Percentiles rank a stretch among this genome's conserved stretches.
These are phyloP conservation scores for Plasmodium falciparum DNA, from an alignment of 169 alveolate species.

Conservation along the genomic window DNA sequence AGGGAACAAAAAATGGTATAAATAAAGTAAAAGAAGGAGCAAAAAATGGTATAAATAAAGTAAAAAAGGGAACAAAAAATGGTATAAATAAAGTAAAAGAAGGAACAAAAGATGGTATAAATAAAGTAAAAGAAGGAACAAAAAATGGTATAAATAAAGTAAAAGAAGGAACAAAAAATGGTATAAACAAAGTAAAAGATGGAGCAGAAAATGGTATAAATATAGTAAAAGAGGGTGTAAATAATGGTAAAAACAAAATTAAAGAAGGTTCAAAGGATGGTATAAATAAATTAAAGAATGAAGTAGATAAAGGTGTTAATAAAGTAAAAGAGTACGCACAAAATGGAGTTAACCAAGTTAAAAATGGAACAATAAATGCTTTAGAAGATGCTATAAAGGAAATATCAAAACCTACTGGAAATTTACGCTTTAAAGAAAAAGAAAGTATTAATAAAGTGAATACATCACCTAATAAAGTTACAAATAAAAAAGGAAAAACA, in stretches of 20 bases:
- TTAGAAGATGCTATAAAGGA: conserved; percentile 12
- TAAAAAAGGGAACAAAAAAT: not conserved
- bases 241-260: not conserved
- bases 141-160: not conserved
- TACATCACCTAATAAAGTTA: conserved; percentile 2
- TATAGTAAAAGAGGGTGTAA: conserved; percentile 1
- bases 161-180: not conserved
- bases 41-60: not conserved
- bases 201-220: not conserved
- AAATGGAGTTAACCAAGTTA: not conserved
- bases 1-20: not conserved
- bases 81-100: conserved; percentile 3
- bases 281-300: not conserved
- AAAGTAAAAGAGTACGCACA: conserved; percentile 5
- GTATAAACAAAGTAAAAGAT: not conserved
- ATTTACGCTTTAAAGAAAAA: not conserved
- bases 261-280: not conserved
- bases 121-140: not conserved
- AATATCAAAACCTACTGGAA: conserved; percentile 3
- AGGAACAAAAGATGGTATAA: not conserved
- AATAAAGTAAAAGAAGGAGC: conserved; percentile 15
- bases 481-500: conserved; percentile 9
- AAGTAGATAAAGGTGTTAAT: not conserved
- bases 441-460: conserved; percentile 9
- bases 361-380: conserved; percentile 11